Evolutionary conservation across 2,329 filamentous ascomycete genomes (phyloP).

Genomic region (Chrysoporthe cubensis): DNA sequence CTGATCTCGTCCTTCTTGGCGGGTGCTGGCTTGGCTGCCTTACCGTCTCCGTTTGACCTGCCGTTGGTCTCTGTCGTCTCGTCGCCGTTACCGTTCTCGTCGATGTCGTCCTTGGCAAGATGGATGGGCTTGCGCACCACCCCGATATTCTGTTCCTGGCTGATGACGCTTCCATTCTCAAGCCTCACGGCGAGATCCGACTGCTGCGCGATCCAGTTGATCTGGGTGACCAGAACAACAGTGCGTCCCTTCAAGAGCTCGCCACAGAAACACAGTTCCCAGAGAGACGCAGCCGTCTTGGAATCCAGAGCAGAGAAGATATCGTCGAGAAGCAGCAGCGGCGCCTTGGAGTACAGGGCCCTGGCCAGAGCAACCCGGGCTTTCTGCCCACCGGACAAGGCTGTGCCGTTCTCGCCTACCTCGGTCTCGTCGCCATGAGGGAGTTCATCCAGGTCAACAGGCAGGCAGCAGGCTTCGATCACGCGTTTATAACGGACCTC

Average conservation of each 20-base stretch:
- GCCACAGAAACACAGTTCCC: slow-evolving; percentile 61
- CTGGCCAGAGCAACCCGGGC: slow-evolving; percentile 60
- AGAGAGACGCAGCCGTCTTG: slow-evolving; percentile 59
- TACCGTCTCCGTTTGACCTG: slow-evolving; percentile 32
- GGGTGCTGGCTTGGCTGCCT: slow-evolving; percentile 43
- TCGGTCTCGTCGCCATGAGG: slow-evolving; percentile 54
- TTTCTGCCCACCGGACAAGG: slow-evolving; percentile 60
- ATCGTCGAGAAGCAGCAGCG: slow-evolving; percentile 61
- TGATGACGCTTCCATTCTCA: slow-evolving; percentile 50
- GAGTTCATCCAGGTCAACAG: slow-evolving; percentile 55
- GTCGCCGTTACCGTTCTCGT: slow-evolving; percentile 31
- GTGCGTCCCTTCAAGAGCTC: slow-evolving; percentile 59
- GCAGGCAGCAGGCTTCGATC: slow-evolving; percentile 59
- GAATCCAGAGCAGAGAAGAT: slow-evolving; percentile 64
- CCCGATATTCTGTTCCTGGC: slow-evolving; percentile 49
- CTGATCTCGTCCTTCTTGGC: slow-evolving; percentile 48
- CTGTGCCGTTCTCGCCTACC: slow-evolving; percentile 59
- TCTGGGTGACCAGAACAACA: slow-evolving; percentile 60
- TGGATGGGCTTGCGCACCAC: slow-evolving; percentile 50
- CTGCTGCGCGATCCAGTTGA: slow-evolving; percentile 56
- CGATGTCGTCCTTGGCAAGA: slow-evolving; percentile 42
- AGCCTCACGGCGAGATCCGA: slow-evolving; percentile 51
- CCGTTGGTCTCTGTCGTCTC: slow-evolving; percentile 26
- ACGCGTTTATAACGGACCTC: slow-evolving; percentile 57
- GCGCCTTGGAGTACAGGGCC: slow-evolving; percentile 60